Evolutionary conservation across 2,329 filamentous ascomycete genomes (phyloP).

Genomic region (Sphaerostilbella broomeana): DNA sequence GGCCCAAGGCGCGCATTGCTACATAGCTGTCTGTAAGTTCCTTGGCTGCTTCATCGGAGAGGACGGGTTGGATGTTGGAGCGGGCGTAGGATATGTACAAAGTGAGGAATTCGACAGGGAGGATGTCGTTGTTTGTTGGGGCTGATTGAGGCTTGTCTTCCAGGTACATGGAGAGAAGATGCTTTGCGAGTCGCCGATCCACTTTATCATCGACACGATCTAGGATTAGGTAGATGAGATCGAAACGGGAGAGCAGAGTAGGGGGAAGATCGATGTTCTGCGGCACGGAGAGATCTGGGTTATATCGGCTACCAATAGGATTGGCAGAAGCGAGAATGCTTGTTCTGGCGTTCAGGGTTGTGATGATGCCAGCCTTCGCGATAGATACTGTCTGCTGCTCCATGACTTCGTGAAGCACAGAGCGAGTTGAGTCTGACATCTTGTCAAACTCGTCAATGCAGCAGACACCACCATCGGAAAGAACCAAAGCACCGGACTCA

Average conservation of each 20-base stretch:
- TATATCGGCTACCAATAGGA: slow-evolving; percentile 96
- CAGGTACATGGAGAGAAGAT: slow-evolving; percentile 92
- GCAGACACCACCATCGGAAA: slow-evolving; percentile 77
- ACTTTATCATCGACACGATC: slow-evolving; percentile 87
- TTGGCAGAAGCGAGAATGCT: slow-evolving; percentile 96
- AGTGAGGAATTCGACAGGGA: slow-evolving; percentile 92
- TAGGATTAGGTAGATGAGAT: slow-evolving; percentile 92
- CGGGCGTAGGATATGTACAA: slow-evolving; percentile 96
- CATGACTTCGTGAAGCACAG: slow-evolving; percentile 82
- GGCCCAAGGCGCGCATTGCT: slow-evolving; percentile 88
- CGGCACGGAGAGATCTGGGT: slow-evolving; percentile 88
- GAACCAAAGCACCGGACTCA: slow-evolving; percentile 70
- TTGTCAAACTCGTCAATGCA: slow-evolving; percentile 85
- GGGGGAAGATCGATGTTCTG: slow-evolving; percentile 98
- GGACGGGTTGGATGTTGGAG: slow-evolving; percentile 71
- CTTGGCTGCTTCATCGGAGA: slow-evolving; percentile 72
- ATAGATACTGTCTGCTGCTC: slow-evolving; percentile 82
- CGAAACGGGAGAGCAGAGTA: slow-evolving; percentile 90
- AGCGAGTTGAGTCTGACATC: slow-evolving; percentile 73
- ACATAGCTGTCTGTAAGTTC: slow-evolving; percentile 85
- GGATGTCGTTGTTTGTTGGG: slow-evolving; percentile 63
- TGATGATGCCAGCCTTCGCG: slow-evolving; percentile 90
- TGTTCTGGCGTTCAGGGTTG: slow-evolving; percentile 90
- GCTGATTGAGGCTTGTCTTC: slow-evolving; percentile 91
- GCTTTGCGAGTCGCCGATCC: slow-evolving; percentile 82